phyloP scores from a whole-genome alignment of 352 stramenopile genomes.

The Phytophthora melonis region DNA sequence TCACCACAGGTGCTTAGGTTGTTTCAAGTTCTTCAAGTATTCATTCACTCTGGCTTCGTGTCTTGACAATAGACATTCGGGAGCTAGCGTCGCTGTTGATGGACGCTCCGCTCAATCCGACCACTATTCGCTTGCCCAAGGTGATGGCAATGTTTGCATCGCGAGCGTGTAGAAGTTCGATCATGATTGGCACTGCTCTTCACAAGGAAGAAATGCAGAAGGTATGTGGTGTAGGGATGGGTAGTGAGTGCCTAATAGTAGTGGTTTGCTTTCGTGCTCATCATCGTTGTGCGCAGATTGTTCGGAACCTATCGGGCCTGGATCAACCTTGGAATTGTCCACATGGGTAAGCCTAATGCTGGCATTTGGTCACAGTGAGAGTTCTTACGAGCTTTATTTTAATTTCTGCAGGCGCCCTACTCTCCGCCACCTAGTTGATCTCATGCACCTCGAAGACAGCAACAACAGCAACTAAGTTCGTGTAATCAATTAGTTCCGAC shows the following conservation, averaged over 20 bases:
- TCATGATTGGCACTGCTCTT: slow-evolving; percentile 98
- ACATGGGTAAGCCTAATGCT: slow-evolving; percentile 66
- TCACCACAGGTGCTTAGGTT: not conserved
- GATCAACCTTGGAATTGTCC: slow-evolving; percentile 98
- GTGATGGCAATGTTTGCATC: slow-evolving; percentile 97
- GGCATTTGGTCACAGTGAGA: not conserved
- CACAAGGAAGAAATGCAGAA: slow-evolving; percentile 93
- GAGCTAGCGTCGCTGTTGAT: slow-evolving; percentile 88
- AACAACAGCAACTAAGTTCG: slow-evolving; percentile 10
- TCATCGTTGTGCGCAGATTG: slow-evolving; percentile 51
- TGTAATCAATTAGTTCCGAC: slow-evolving; percentile 20
- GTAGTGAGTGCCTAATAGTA: not conserved
- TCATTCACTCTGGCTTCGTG: slow-evolving; percentile 3
- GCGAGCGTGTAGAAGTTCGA: slow-evolving; percentile 93
- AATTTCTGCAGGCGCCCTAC: slow-evolving; percentile 62
- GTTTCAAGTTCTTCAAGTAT: not conserved
- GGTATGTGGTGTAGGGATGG: slow-evolving; percentile 44
- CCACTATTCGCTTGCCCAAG: slow-evolving; percentile 92
- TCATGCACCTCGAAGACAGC: slow-evolving; percentile 52
- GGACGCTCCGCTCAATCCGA: slow-evolving; percentile 62
- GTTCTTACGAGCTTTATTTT: not conserved
- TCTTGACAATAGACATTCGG: slow-evolving; percentile 73
- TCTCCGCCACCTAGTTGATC: slow-evolving; percentile 76
- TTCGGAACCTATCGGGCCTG: slow-evolving; percentile 90
- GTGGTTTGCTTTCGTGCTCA: not conserved